These are phyloP conservation scores for Schrenkiella parvula DNA, from an alignment of 345 rosid genomes.

Conservation along the genomic window DNA sequence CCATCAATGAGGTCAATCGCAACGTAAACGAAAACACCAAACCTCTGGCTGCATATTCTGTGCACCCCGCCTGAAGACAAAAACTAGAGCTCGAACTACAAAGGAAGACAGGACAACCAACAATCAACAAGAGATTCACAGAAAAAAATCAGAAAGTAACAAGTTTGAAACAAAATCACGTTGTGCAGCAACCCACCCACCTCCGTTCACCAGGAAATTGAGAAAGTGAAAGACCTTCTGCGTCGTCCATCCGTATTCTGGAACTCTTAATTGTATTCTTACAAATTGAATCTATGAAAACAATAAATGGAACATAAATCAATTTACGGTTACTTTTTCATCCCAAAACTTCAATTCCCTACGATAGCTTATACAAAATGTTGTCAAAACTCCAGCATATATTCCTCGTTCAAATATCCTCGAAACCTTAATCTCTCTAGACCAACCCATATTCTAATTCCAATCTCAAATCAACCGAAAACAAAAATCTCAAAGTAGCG, in stretches of 20 bases:
- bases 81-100: constrained; percentile 72
- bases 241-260: constrained; percentile 95
- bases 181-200: constrained; percentile 36
- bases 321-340: background rate
- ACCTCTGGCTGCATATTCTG: constrained; percentile 65
- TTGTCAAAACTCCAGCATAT: background rate
- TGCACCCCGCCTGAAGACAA: constrained; percentile 57
- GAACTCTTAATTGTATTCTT: constrained; percentile 81
- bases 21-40: background rate
- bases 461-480: background rate
- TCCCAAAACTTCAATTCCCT: background rate
- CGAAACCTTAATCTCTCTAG: background rate
- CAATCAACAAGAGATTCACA: background rate
- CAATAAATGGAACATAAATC: background rate
- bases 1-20: background rate
- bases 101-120: background rate
- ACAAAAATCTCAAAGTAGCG: background rate
- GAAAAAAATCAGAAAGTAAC: background rate
- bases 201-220: constrained; percentile 87
- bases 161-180: background rate
- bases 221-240: constrained; percentile 94
- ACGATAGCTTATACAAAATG: background rate
- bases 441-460: background rate
- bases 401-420: background rate
- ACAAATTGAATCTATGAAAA: constrained; percentile 61